These are phyloP conservation scores for Aurantiochytrium sp. DNA, from an alignment of 108 stramenopile genomes.

Conservation along the genomic window DNA sequence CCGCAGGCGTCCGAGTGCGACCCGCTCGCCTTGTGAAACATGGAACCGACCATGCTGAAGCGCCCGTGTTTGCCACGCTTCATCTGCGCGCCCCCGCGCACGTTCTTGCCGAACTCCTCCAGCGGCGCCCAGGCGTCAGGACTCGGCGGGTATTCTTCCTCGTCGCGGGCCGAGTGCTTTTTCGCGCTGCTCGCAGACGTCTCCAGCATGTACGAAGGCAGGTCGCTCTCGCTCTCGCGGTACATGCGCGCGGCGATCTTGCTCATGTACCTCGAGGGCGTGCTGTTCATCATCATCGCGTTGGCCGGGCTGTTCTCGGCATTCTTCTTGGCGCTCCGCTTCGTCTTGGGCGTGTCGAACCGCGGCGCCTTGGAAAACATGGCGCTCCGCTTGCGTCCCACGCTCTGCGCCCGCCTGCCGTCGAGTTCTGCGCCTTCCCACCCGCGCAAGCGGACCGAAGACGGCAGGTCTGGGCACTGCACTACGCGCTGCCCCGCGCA, in stretches of 20 bases:
- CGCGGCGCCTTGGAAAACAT: not conserved
- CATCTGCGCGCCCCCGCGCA: not conserved
- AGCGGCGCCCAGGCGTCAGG: not conserved
- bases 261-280: too few relatives aligned
- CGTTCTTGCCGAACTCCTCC: not conserved
- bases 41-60: not conserved
- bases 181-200: not conserved
- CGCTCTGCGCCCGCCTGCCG: too few relatives aligned
- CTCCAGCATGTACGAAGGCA: not conserved
- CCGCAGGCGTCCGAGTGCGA: not conserved
- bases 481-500: too few relatives aligned
- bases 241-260: too few relatives aligned
- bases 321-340: not conserved
- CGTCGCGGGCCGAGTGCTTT: not conserved
- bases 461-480: too few relatives aligned
- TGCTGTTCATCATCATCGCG: too few relatives aligned
- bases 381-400: too few relatives aligned
- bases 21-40: not conserved
- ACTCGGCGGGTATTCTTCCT: not conserved
- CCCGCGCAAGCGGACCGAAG: too few relatives aligned
- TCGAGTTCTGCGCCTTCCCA: too few relatives aligned
- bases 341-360: not conserved
- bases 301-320: not conserved
- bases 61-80: conserved; percentile 9
- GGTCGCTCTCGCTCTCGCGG: not conserved